Base-by-base conservation (phyloP, 306 rosid genomes). In the Ormosia semicastrata region DNA sequence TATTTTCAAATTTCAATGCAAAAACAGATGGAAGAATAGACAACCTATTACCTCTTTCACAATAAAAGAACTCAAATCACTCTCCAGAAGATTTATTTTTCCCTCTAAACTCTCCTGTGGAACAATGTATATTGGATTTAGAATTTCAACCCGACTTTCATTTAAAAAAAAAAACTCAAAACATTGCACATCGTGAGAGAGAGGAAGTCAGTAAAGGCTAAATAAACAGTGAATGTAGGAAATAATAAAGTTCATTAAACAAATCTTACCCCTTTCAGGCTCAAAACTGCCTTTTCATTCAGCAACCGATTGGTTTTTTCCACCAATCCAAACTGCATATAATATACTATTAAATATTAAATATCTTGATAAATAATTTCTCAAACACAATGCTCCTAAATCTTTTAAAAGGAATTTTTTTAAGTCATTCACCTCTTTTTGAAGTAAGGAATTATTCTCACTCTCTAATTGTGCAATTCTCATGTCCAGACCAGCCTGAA, bases 21-120 rank as follows among this genome's bases (percentile, higher is more conserved):
- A 80, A 52, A 71, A 29, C 2, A 79, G 1, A 60, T 6, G n/a
- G 68, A 36, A 62, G 11, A 52, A 14, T 41, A 64, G 49, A 36
- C 9, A 66, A 56, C 69, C 10, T 62, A 81, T 75, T 89, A 91
- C 97, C 94, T 86, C 91, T 49, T 86, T 69, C 64, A 73, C 75
- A 33, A 67, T 65, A 86, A 76, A 90, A 52, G 86, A 58, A 72
- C 58, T 63, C 76, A 84, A 79, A 18, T 89, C 92, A 34, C 57
- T 69, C 82, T 93, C 96, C 47, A 87, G 82, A 62, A 74, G 83
- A 86, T 75, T 77, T 85, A 88, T 44, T 77, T 77, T 93, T 85
- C 77, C 89, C 78, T 87, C 87, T 75, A 93, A 87, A 86, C 89
- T 84, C 73, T 57, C 92, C 96, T 93, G 91, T 32, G 18, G 39